Evolutionary conservation across 805 yeast species (phyloP).

Genomic region (Blastobotrys muscicola): DNA sequence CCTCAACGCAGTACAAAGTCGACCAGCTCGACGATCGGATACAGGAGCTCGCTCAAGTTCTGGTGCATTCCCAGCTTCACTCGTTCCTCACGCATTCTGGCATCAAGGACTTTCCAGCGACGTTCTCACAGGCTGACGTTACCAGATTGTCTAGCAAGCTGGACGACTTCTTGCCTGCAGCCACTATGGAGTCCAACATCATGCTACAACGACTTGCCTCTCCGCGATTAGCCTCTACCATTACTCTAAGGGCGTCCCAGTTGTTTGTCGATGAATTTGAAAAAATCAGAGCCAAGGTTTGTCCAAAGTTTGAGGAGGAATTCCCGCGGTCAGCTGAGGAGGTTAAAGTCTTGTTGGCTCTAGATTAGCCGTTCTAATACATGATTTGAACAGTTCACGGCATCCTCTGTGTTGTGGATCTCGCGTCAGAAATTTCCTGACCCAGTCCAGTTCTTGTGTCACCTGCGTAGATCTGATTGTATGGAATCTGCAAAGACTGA

Average conservation of each 20-base stretch:
- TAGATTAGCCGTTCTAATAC: conserved; percentile 5
- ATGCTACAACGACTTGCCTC: conserved; percentile 24
- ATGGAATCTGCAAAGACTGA: no score
- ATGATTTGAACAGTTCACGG: no score
- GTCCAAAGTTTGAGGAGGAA: conserved; percentile 18
- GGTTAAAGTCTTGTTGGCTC: conserved; percentile 21
- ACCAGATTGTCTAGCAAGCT: conserved; percentile 16
- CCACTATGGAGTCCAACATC: conserved; percentile 23
- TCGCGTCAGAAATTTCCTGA: no score
- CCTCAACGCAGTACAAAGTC: conserved; percentile 22
- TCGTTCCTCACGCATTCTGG: conserved; percentile 19
- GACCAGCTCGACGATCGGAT: conserved; percentile 22
- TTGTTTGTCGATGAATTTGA: conserved; percentile 26
- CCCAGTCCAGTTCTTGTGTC: no score
- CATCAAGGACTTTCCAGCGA: conserved; percentile 1
- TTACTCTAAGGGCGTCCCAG: conserved; percentile 23
- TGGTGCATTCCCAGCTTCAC: conserved; percentile 21
- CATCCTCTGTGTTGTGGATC: no score
- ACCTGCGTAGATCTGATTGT: no score
- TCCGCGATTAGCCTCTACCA: conserved; percentile 25
- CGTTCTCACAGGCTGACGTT: conserved; percentile 8
- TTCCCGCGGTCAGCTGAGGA: conserved; percentile 25
- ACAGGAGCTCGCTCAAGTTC: conserved; percentile 20
- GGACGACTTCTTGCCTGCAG: conserved; percentile 29
- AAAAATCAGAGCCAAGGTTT: conserved; percentile 21